Conservation (phyloP, 2,329 filamentous ascomycete species). For the Xylaria sp. region DNA sequence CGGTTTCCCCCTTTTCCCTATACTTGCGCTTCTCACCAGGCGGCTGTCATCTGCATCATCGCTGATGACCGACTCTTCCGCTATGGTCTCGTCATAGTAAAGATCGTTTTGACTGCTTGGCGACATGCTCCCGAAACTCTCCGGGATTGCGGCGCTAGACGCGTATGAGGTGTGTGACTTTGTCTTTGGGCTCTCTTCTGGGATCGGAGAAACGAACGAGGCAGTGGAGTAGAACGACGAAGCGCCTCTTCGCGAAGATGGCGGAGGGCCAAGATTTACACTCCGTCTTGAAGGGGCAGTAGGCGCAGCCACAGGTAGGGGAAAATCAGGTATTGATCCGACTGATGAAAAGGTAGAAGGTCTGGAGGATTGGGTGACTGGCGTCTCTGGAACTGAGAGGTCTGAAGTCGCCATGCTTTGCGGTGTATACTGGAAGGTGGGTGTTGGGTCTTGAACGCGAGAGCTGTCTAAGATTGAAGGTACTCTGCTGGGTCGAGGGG, state of each 20-base stretch:
- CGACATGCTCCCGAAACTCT: constrained; percentile 68
- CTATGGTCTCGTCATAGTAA: constrained; percentile 61
- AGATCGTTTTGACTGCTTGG: constrained; percentile 60
- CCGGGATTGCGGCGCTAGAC: constrained; percentile 77
- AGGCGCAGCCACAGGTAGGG: constrained; percentile 54
- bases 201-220: constrained; percentile 79
- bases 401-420: constrained; percentile 53
- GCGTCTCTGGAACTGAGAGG: constrained; percentile 58
- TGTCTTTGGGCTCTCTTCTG: constrained; percentile 71
- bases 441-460: constrained; percentile 64
- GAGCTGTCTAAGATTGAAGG: constrained; percentile 68
- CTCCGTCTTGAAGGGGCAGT: constrained; percentile 57
- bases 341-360: constrained; percentile 63
- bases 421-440: constrained; percentile 60
- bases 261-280: constrained; percentile 67
- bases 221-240: constrained; percentile 73
- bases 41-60: constrained; percentile 65
- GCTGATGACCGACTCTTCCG: constrained; percentile 57
- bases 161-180: constrained; percentile 72
- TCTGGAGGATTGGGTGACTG: constrained; percentile 60
- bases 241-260: constrained; percentile 67
- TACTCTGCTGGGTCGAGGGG: constrained; percentile 68
- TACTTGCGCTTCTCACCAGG: constrained; percentile 68
- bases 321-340: constrained; percentile 69
- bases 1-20: constrained; percentile 69